Evolutionary conservation across 495 filamentous ascomycete species (phyloP).

Genomic region (Cercophora newfieldiana): DNA sequence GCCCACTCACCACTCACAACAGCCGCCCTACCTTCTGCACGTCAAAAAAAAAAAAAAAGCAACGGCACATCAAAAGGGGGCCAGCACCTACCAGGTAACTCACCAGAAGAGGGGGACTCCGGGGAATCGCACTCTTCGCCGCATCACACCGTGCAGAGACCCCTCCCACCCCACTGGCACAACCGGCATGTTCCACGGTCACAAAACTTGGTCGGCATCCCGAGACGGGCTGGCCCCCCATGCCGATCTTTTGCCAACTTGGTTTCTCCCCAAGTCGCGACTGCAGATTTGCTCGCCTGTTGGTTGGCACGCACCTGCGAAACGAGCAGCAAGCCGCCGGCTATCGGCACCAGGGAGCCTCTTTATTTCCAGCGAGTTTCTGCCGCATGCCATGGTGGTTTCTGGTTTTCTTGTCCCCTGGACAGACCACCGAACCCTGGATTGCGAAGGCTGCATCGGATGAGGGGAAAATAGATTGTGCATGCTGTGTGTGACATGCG

Average conservation of each 20-base stretch:
- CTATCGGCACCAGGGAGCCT: neutral
- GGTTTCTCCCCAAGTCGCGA: neutral
- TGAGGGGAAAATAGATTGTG: neutral
- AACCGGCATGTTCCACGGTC: neutral
- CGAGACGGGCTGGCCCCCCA: neutral
- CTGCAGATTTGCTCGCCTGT: neutral
- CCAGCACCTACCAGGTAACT: too few species aligned
- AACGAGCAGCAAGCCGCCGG: neutral
- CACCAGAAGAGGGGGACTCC: neutral
- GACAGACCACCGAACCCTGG: neutral
- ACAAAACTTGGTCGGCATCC: constrained; percentile 3
- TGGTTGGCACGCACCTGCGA: neutral
- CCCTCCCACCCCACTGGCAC: neutral
- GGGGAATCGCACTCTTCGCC: neutral
- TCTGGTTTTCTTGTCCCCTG: neutral
- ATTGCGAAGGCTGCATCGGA: neutral
- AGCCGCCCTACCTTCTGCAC: too few species aligned
- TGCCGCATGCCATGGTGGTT: neutral
- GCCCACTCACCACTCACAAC: too few species aligned
- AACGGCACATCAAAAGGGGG: neutral
- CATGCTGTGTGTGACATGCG: neutral
- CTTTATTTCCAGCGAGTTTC: neutral
- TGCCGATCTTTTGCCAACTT: constrained; percentile 4
- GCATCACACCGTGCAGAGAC: neutral
- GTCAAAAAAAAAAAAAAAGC: neutral